Percentiles rank a stretch among this genome's conserved stretches.
Conservation (phyloP, 768 basidiomycete genomes). For the Mycena amicta region DNA sequence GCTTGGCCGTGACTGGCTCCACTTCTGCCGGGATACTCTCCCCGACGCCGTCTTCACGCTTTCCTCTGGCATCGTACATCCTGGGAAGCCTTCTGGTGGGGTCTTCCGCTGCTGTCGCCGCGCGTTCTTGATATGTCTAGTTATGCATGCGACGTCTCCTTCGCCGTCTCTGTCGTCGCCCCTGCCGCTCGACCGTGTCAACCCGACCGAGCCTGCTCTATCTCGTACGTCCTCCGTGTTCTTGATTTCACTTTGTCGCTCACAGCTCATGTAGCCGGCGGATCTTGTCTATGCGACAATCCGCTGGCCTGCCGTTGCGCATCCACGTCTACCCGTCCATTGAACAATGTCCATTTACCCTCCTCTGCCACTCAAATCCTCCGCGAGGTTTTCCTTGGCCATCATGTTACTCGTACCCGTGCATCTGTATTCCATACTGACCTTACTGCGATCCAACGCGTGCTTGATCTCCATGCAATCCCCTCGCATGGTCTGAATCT, state of each 20-base stretch:
- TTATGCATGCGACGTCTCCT: no score
- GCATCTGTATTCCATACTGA: conserved; percentile 2
- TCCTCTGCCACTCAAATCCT: not conserved
- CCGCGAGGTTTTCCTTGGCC: conserved; percentile 1
- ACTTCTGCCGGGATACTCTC: conserved; percentile 1
- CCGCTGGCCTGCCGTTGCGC: not conserved
- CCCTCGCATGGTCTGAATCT: not conserved
- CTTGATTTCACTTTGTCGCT: not conserved
- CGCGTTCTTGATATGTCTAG: no score
- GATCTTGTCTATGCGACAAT: not conserved
- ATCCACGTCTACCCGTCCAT: not conserved
- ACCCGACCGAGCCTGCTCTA: not conserved
- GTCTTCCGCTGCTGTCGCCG: no score
- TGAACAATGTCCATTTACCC: not conserved
- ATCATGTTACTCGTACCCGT: not conserved
- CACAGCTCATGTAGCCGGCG: not conserved
- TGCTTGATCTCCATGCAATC: conserved; percentile 3
- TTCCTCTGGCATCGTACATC: not conserved
- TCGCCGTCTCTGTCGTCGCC: no score
- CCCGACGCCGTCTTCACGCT: not conserved
- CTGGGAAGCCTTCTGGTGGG: not conserved
- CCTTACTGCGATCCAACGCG: not conserved
- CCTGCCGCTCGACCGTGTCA: not conserved
- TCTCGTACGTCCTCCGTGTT: not conserved
- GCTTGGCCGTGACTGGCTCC: conserved; percentile 8